Percentiles rank a stretch among this genome's conserved stretches.
Evolutionary conservation across 2,329 filamentous ascomycete genomes (phyloP).

Genomic region (Trichoderma atroviride): DNA sequence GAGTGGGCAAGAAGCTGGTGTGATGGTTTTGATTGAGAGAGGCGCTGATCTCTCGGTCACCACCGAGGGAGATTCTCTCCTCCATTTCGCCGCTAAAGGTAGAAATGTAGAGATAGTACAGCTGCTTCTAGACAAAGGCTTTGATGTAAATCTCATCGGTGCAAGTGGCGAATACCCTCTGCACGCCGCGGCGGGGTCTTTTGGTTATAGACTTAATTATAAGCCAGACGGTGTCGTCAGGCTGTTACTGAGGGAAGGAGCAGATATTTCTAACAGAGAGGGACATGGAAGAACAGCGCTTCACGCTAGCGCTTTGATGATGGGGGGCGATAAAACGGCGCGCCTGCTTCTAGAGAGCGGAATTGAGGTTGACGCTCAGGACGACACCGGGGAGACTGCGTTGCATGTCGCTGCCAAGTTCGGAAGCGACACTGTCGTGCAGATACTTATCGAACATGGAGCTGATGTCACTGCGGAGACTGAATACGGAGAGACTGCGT

Average conservation of each 20-base stretch:
- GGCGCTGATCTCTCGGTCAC: neutral
- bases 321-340: neutral
- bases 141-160: neutral
- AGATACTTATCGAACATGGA: too few relatives aligned
- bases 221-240: neutral
- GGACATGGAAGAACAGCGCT: neutral
- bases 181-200: fast-evolving
- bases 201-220: too few relatives aligned
- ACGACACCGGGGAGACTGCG: neutral
- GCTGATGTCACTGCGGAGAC: too few relatives aligned
- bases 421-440: too few relatives aligned
- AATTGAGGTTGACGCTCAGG: neutral
- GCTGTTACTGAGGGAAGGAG: neutral
- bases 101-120: neutral
- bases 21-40: neutral
- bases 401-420: too few relatives aligned
- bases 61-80: fast-evolving
- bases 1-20: neutral
- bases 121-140: neutral
- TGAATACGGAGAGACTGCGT: neutral
- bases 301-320: neutral
- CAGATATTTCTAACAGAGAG: neutral
- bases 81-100: neutral
- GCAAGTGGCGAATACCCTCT: neutral
- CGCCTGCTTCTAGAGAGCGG: neutral